Percentiles rank a stretch among this genome's conserved stretches.
phyloP scores from a whole-genome alignment of 176 grass and related monocot genomes.

The Saccharum spontaneum region DNA sequence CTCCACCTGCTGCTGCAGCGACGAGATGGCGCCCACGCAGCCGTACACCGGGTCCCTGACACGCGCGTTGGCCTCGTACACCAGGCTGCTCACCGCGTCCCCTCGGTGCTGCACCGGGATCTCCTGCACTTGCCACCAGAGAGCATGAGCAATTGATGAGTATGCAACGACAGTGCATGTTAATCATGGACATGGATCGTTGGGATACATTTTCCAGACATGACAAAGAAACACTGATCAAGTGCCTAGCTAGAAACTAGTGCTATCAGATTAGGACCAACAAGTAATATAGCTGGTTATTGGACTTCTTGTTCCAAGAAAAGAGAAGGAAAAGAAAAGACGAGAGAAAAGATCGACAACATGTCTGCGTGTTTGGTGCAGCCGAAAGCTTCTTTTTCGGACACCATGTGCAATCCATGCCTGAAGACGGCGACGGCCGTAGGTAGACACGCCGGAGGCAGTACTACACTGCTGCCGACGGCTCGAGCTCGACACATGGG shows the following conservation, averaged over 20 bases:
- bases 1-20: constrained; percentile 95
- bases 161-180: too few relatives aligned
- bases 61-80: constrained; percentile 98
- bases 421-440: constrained; percentile 17
- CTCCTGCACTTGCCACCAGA: constrained; percentile 57
- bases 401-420: constrained; percentile 17
- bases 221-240: not conserved
- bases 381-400: constrained; percentile 44
- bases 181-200: too few relatives aligned
- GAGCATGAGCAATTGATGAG: not conserved
- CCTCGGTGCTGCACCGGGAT: constrained; percentile 80
- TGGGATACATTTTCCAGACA: not conserved
- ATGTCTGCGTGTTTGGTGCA: constrained; percentile 35
- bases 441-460: not conserved
- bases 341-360: not conserved
- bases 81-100: constrained; percentile 95
- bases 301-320: constrained; percentile 34
- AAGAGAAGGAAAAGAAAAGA: not conserved
- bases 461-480: constrained; percentile 13
- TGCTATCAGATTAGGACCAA: not conserved
- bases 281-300: not conserved
- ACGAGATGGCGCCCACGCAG: constrained; percentile 88
- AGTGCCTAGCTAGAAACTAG: not conserved
- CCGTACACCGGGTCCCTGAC: constrained; percentile 91
- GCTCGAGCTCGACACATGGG: constrained; percentile 26